Evolutionary conservation across 2,329 filamentous ascomycete genomes (phyloP).

Genomic region (Sarocladium oryzae): DNA sequence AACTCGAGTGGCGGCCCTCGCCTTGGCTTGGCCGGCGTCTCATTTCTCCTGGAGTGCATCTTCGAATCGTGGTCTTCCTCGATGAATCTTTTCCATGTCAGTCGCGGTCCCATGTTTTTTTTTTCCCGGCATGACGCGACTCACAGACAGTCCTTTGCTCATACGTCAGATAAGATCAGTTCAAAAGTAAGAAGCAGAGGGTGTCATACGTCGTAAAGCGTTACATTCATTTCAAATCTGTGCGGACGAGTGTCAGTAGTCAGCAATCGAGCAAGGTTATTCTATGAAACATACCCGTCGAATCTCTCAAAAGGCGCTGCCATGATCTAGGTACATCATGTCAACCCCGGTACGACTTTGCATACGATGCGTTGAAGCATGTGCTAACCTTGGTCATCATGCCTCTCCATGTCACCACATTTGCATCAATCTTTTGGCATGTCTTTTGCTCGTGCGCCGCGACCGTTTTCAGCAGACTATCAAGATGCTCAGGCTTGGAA

Average conservation of each 20-base stretch:
- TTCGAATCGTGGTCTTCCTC: conserved; percentile 83
- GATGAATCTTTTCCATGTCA: conserved; percentile 62
- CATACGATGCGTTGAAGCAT: background rate
- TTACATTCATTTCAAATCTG: conserved; percentile 95
- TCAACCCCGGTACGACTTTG: conserved; percentile 8
- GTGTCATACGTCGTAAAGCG: conserved; percentile 68
- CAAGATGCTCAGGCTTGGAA: conserved; percentile 76
- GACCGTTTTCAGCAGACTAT: conserved; percentile 73
- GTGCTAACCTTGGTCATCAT: conserved; percentile 88
- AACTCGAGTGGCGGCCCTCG: conserved; percentile 58
- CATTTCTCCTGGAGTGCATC: conserved; percentile 50
- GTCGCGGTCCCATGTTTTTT: background rate
- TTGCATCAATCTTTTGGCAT: conserved; percentile 61
- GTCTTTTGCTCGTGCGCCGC: conserved; percentile 64
- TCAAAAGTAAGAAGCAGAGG: background rate
- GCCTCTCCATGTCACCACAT: conserved; percentile 88
- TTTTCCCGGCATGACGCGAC: too few relatives aligned
- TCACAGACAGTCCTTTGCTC: conserved; percentile 46
- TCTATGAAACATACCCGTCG: conserved; percentile 69
- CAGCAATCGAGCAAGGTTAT: too few relatives aligned
- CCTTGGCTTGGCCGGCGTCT: conserved; percentile 29
- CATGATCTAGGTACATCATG: conserved; percentile 66
- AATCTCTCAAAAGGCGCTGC: conserved; percentile 73
- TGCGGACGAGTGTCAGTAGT: too few relatives aligned
- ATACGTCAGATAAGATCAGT: background rate